Evolutionary conservation across 805 yeast species (phyloP).

Genomic region (Kuraishia floccosa): DNA sequence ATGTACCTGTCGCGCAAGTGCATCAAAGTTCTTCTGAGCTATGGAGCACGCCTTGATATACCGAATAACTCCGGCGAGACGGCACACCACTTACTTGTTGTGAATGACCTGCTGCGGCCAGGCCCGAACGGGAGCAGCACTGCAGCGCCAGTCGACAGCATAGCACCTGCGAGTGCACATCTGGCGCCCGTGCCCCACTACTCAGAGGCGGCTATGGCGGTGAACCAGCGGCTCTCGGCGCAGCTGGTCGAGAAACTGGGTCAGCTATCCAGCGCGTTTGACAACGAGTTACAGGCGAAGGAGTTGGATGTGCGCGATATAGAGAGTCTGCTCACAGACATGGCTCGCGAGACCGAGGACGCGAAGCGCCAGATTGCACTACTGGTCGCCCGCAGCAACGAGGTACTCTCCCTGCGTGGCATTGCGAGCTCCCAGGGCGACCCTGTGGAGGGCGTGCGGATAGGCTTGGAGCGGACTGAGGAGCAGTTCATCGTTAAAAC

Average conservation of each 20-base stretch:
- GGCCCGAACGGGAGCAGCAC: background rate
- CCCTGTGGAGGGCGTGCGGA: background rate
- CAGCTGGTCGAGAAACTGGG: conserved; percentile 38
- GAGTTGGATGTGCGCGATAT: conserved; percentile 23
- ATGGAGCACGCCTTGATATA: conserved; percentile 42
- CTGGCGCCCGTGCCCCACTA: conserved; percentile 24
- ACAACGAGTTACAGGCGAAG: conserved; percentile 33
- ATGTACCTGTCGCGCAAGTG: conserved; percentile 32
- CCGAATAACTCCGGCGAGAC: conserved; percentile 31
- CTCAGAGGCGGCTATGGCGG: conserved; percentile 43
- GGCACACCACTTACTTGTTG: conserved; percentile 24
- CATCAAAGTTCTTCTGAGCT: conserved; percentile 30
- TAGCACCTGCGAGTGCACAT: background rate
- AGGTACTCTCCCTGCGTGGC: background rate
- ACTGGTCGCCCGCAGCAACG: background rate
- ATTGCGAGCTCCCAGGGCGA: background rate
- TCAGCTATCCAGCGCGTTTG: conserved; percentile 39
- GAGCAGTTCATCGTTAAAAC: conserved; percentile 2
- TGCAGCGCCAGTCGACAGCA: background rate
- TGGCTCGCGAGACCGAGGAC: conserved; percentile 22
- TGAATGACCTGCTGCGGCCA: background rate
- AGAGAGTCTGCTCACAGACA: conserved; percentile 15
- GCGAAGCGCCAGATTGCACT: conserved; percentile 11
- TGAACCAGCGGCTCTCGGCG: conserved; percentile 36
- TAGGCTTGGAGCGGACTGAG: background rate